Evolutionary conservation across 2,329 filamentous ascomycete genomes (phyloP), one percentile per base, ranked within the genome.

Genomic region (Drechslera avenae): DNA sequence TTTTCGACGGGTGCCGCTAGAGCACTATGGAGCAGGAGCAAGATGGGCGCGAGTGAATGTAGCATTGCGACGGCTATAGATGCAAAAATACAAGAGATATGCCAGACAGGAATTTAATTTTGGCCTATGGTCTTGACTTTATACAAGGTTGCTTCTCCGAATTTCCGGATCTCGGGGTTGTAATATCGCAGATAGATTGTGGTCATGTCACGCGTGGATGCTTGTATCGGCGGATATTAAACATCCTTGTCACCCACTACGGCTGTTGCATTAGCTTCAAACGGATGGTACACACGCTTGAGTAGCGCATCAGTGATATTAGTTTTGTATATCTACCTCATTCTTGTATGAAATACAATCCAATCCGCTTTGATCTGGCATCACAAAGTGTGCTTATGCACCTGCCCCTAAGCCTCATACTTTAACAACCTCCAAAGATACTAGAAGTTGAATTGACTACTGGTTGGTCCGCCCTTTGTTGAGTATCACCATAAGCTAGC

Each of bases 1-100:
- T 54, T 51, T n/a, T 46, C 45, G 1, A 63, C 45, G 2, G 60
- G 60, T 13, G 55, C 53, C 7, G 47, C 40, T n/a, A 57, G 23
- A 5, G 45, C 49, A 19, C 30, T n/a, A 9, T 43, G 51, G 2
- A 48, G 33, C 13, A 59, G 28, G 7, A 60, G 36, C 23, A 57
- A 17, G 7, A 49, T 23, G 5, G 52, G 46, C 18, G 48, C 35
- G 16, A 62, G 30, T 23, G 45, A 46, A 10, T 28, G 10, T 19
- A 59, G 28, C 57, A 57, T 59, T 3, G 30, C 28, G 33, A 37
- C 17, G 28, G 9, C n/a, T 5, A 12, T 17, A 10, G 5, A 14
- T 2, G 5, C n/a, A 3, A 18, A 14, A 8, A 17, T 34, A 13
- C 2, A n/a, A n/a, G 17, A 13, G 4, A 31, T 14, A 13, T 6